A percentile compares a stretch with the other conserved stretches of the same genome.
phyloP scores from a whole-genome alignment of 257 asterid genomes.

The Euphrasia confusa region DNA sequence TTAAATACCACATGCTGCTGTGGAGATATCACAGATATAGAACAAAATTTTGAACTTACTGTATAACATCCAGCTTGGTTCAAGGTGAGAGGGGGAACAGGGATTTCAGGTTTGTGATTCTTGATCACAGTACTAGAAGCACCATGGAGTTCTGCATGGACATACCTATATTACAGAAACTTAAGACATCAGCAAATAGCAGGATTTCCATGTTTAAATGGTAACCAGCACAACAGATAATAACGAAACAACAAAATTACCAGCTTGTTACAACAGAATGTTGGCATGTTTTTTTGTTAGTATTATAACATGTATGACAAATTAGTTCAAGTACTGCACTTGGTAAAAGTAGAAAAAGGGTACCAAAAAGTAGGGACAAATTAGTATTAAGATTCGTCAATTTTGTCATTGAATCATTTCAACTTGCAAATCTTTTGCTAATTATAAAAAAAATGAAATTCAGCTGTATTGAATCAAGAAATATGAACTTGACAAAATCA shows the following conservation, averaged over 20 bases:
- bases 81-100: constrained; percentile 93
- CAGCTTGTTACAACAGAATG: constrained; percentile 5
- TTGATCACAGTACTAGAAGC: constrained; percentile 97
- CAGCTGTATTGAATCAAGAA: constrained; percentile 10
- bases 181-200: constrained; percentile 25
- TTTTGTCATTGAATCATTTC: constrained; percentile 6
- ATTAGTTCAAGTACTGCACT: background rate
- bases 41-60: constrained; percentile 39
- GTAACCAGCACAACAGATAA: constrained; percentile 13
- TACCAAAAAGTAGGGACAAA: background rate
- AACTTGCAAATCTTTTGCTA: background rate
- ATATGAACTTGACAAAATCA: constrained; percentile 19
- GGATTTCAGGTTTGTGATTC: constrained; percentile 84
- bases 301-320: constrained; percentile 12
- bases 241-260: constrained; percentile 8
- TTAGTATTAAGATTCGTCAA: background rate
- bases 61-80: constrained; percentile 97
- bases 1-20: background rate
- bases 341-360: background rate
- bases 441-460: background rate
- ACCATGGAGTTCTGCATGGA: constrained; percentile 97
- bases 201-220: constrained; percentile 2
- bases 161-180: constrained; percentile 54
- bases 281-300: background rate
- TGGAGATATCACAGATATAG: constrained; percentile 15